phyloP scores from a whole-genome alignment of 176 grass and related monocot species.

The Triticum timopheevii region DNA sequence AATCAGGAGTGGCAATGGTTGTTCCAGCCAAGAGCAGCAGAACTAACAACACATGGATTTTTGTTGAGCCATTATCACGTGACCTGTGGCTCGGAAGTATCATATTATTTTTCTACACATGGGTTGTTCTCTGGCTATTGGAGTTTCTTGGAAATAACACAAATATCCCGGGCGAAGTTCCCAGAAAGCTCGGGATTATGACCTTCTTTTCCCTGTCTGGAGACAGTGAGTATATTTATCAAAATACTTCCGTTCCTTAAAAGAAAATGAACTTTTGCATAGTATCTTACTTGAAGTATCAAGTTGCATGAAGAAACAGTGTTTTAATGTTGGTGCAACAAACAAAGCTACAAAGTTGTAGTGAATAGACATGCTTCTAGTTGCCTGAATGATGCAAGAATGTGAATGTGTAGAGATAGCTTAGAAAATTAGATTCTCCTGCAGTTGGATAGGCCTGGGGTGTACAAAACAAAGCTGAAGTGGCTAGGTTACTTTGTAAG shows the following conservation, averaged over 20 bases:
- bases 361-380: background rate
- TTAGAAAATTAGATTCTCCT: background rate
- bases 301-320: background rate
- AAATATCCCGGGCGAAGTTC: background rate
- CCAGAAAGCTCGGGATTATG: constrained; percentile 5
- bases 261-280: background rate
- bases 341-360: background rate
- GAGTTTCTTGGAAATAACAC: constrained; percentile 45
- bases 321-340: background rate
- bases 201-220: constrained; percentile 15
- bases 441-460: background rate
- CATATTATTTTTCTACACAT: constrained; percentile 38
- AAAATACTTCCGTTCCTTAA: background rate
- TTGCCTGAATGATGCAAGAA: too few species aligned
- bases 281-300: background rate
- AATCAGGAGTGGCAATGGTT: constrained; percentile 41
- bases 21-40: constrained; percentile 30
- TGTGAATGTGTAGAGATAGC: background rate
- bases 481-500: too few species aligned
- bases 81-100: constrained; percentile 38
- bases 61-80: constrained; percentile 39
- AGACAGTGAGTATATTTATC: constrained; percentile 12
- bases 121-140: constrained; percentile 37
- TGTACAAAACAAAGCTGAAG: background rate
- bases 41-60: constrained; percentile 39